These are phyloP conservation scores for Candida ascalaphidarum DNA, from an alignment of 805 yeast genomes.

Conservation along the genomic window DNA sequence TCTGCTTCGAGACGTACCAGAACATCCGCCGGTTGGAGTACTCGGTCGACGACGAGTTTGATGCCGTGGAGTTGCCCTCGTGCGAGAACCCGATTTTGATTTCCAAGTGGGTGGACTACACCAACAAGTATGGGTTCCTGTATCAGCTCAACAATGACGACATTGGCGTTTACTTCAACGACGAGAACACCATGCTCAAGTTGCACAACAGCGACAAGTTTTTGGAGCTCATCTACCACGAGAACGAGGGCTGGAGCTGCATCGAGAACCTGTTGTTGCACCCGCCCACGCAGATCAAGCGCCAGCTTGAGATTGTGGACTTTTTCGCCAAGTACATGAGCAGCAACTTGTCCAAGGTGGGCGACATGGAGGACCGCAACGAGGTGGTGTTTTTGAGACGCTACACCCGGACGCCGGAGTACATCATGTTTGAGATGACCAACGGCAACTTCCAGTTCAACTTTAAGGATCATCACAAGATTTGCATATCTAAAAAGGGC, in stretches of 20 bases:
- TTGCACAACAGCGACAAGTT: constrained; percentile 55
- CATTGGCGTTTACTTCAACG: constrained; percentile 85
- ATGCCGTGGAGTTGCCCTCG: constrained; percentile 28
- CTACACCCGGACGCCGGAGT: constrained; percentile 69
- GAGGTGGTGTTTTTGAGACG: constrained; percentile 74
- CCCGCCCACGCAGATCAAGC: constrained; percentile 43
- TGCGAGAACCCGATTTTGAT: constrained; percentile 61
- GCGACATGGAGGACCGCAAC: constrained; percentile 53
- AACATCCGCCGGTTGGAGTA: constrained; percentile 36
- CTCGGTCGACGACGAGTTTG: constrained; percentile 23
- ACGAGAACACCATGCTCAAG: constrained; percentile 73
- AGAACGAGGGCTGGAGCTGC: constrained; percentile 38
- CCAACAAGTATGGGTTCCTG: constrained; percentile 91
- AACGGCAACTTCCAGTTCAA: constrained; percentile 92
- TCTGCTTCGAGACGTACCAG: constrained; percentile 26
- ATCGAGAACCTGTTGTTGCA: constrained; percentile 34
- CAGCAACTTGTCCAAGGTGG: constrained; percentile 75
- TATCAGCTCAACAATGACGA: constrained; percentile 86
- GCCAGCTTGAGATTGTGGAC: constrained; percentile 78
- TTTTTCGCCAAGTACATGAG: constrained; percentile 90
- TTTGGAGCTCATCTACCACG: constrained; percentile 47
- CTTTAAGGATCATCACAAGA: constrained; percentile 89
- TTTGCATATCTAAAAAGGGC: constrained; percentile 73
- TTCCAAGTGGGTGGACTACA: constrained; percentile 97
- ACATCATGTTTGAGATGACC: constrained; percentile 87